Base-by-base conservation (phyloP, 2,329 filamentous ascomycete species). In the Penicillium sp. region DNA sequence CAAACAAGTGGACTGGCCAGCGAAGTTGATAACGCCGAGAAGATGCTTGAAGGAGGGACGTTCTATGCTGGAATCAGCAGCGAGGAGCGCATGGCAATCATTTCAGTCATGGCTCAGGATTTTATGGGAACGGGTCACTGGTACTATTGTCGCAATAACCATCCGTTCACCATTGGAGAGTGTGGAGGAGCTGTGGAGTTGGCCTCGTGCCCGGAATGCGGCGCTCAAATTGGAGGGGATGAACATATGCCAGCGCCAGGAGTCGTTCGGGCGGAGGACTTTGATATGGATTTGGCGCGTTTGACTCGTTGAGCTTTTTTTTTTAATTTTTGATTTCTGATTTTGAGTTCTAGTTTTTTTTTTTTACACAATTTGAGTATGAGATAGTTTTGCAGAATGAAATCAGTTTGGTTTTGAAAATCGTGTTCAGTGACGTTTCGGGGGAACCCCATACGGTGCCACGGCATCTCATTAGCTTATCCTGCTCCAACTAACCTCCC, bases 171-270 rank as follows among this genome's bases (percentile, higher is more conserved):
- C 0, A 79, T 89, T 33, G 86, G 86, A 1, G 84, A 89, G 58
- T 89, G 87, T 63, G 87, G 87, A 1, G 84, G 85, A 80, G 83
- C 87, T 0, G 87, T 88, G 84, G 60, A 90, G 68, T 54, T 65
- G 19, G 81, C 86, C 1, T 70, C 70, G 2, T 91, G 88, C 62
- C 86, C 87, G 0, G 81, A 90, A 60, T 91, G 88, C 61, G 81
- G 78, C 2, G 78, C 78, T 1, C 59, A 70, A 0, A 79, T 90
- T 29, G 87, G 87, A 2, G 87, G 87, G 0, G 66, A 54, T 14
- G 1, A 48, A 3, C 27, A 31, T 19, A 4, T 21, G 10, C 19
- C 27, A 19, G 45, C 26, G n/a, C n/a, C 19, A 21, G 39, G 39
- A 22, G 39, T 42, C 19, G 19, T 22, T 22, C n/a, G 39, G 19